Conservation (phyloP, 257 asterid species). For the Solanum pimpinellifolium region DNA sequence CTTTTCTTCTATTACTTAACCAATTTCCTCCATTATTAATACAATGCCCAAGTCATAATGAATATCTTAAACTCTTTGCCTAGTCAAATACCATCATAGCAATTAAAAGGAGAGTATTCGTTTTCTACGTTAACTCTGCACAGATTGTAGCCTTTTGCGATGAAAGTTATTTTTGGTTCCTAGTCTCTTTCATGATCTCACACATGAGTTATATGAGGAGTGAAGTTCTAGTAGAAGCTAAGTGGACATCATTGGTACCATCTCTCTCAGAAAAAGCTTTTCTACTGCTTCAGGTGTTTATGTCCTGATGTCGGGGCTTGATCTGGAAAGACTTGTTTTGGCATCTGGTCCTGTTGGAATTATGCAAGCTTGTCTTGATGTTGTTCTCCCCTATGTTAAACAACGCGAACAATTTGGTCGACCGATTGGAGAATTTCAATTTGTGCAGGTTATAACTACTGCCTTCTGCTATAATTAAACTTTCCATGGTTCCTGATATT, state of each 20-base stretch:
- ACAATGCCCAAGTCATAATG: neutral
- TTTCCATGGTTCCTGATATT: neutral
- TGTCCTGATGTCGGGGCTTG: constrained; percentile 97
- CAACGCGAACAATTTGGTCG: constrained; percentile 89
- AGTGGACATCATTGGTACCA: neutral
- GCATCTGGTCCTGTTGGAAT: constrained; percentile 94
- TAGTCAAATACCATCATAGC: neutral
- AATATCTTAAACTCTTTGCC: neutral
- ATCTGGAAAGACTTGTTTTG: constrained; percentile 93
- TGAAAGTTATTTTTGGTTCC: neutral
- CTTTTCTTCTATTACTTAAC: neutral
- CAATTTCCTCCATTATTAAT: neutral
- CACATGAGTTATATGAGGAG: neutral
- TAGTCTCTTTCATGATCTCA: neutral
- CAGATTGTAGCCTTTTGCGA: neutral
- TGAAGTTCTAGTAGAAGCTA: neutral
- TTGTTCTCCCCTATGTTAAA: constrained; percentile 78
- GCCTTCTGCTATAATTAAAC: neutral
- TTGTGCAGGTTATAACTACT: constrained; percentile 55
- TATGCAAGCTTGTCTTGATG: constrained; percentile 96
- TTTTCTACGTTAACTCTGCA: neutral
- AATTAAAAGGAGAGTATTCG: neutral
- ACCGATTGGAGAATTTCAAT: constrained; percentile 90
- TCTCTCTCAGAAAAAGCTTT: neutral
- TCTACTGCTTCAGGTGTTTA: constrained; percentile 69